Conservation (phyloP, 2,329 filamentous ascomycete species). For the Myotisia sp. region DNA sequence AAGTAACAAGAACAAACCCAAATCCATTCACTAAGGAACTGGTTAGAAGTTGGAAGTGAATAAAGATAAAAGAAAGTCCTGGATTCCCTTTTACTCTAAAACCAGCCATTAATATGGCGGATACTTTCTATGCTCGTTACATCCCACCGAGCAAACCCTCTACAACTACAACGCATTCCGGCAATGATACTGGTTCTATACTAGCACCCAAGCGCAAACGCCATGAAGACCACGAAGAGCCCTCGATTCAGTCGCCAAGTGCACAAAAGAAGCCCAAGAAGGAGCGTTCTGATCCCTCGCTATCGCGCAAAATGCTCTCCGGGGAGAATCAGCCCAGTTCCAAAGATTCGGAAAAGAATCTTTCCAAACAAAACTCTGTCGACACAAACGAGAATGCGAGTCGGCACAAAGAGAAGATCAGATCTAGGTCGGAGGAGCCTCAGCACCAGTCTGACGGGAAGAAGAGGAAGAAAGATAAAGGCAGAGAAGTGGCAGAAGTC, state of each 20-base stretch:
- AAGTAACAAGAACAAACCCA: too few relatives aligned
- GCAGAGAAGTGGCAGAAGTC: conserved; percentile 8
- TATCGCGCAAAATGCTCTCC: background rate
- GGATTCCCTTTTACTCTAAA: too few relatives aligned
- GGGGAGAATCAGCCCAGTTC: too few relatives aligned
- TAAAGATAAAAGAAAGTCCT: too few relatives aligned
- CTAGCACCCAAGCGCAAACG: conserved; percentile 4
- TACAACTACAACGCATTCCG: conserved; percentile 18
- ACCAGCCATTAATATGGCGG: conserved; percentile 37
- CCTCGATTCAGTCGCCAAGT: conserved; percentile 11
- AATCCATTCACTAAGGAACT: too few relatives aligned
- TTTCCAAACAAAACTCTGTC: too few relatives aligned
- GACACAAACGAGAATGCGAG: too few relatives aligned
- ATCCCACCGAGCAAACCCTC: too few relatives aligned
- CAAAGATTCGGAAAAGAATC: too few relatives aligned
- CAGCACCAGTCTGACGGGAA: background rate
- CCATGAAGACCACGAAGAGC: background rate
- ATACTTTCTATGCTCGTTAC: conserved; percentile 34
- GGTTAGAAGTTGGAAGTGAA: too few relatives aligned
- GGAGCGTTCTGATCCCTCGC: conserved; percentile 5
- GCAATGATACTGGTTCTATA: background rate
- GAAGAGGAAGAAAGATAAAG: background rate
- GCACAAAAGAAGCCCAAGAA: conserved; percentile 8
- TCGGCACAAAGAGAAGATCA: too few relatives aligned
- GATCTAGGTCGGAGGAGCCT: background rate